Evolutionary conservation across 2,329 filamentous ascomycete genomes (phyloP).

Genomic region (Magnaporthales sp.): DNA sequence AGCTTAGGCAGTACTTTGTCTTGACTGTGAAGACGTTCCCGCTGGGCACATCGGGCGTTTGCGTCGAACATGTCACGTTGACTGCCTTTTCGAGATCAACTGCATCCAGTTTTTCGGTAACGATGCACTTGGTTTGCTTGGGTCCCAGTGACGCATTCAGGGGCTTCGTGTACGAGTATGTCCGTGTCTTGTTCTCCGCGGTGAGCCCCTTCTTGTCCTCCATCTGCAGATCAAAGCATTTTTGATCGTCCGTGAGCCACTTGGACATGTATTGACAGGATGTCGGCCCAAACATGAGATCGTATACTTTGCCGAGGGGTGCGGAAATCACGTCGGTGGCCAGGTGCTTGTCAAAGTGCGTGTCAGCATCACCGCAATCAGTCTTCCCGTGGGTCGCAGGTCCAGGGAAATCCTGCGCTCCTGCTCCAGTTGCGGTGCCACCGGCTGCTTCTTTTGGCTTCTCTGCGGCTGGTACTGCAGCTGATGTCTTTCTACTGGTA

Average conservation of each 20-base stretch:
- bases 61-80: slow-evolving; percentile 72
- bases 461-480: slow-evolving; percentile 33
- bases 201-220: slow-evolving; percentile 75
- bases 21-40: slow-evolving; percentile 88
- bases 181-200: slow-evolving; percentile 64
- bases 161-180: slow-evolving; percentile 87
- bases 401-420: slow-evolving; percentile 69
- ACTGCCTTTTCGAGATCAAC: slow-evolving; percentile 83
- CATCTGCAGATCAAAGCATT: slow-evolving; percentile 78
- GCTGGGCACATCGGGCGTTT: slow-evolving; percentile 90
- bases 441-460: slow-evolving; percentile 38
- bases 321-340: slow-evolving; percentile 82
- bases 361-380: slow-evolving; percentile 68
- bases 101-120: slow-evolving; percentile 73
- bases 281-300: slow-evolving; percentile 72
- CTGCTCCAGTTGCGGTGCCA: slow-evolving; percentile 7
- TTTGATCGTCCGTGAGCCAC: slow-evolving; percentile 80
- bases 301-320: slow-evolving; percentile 86
- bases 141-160: slow-evolving; percentile 77
- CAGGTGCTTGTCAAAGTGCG: slow-evolving; percentile 77
- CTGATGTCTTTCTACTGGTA: slow-evolving; percentile 65
- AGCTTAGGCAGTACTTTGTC: slow-evolving; percentile 89
- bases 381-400: slow-evolving; percentile 75
- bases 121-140: slow-evolving; percentile 89
- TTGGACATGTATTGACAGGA: slow-evolving; percentile 78